Percentiles rank a stretch among this genome's conserved stretches.
Conservation (phyloP, 23 red algal genomes). For the Gracilaria vermiculophylla region DNA sequence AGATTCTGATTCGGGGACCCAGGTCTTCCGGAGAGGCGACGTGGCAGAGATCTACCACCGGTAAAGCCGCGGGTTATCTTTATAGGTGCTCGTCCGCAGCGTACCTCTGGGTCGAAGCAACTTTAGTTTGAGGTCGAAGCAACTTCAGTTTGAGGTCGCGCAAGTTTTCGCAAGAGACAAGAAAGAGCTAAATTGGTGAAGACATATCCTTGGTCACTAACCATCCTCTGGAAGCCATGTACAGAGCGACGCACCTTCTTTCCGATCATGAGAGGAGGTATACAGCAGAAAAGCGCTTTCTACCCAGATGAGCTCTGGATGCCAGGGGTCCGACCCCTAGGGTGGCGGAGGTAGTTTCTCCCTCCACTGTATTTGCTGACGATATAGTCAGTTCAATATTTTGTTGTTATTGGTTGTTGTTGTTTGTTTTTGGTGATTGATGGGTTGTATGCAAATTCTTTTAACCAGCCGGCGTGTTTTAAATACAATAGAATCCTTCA, state of each 20-base stretch:
- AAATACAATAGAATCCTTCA: conserved; percentile 35
- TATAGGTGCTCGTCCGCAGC: not conserved
- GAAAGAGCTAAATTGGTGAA: not conserved
- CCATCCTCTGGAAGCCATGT: conserved; percentile 32
- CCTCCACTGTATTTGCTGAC: not conserved
- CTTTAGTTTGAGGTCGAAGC: not conserved
- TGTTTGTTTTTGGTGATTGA: too few species aligned
- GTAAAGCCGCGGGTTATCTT: not conserved
- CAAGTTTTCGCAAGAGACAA: conserved; percentile 1
- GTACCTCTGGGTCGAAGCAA: too few species aligned
- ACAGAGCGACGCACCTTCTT: conserved; percentile 8
- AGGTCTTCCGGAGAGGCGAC: not conserved
- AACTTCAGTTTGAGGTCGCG: conserved; percentile 17
- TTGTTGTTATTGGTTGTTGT: not conserved
- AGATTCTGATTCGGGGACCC: not conserved
- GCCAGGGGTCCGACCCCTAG: conserved; percentile 1
- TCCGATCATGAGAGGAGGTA: not conserved
- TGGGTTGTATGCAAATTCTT: too few species aligned
- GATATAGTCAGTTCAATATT: not conserved
- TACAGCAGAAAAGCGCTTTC: conserved; percentile 17
- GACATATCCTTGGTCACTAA: conserved; percentile 20
- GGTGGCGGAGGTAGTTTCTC: not conserved
- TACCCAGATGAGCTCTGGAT: conserved; percentile 8
- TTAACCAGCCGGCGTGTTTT: too few species aligned
- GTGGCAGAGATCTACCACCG: not conserved